phyloP scores from a whole-genome alignment of 1,139 yeast genomes.

The Lodderomyces beijingensis region DNA sequence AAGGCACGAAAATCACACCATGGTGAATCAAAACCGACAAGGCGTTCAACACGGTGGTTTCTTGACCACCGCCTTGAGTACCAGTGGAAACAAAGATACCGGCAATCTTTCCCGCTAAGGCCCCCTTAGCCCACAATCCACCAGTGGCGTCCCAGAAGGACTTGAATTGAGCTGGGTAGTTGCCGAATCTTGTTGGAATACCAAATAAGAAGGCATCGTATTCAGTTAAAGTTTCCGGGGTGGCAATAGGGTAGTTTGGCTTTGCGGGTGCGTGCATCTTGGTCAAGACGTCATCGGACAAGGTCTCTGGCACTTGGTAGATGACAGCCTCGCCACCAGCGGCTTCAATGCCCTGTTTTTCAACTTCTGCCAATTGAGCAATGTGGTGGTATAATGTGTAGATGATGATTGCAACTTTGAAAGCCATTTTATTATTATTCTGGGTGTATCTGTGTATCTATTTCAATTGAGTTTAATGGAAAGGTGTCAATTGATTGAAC shows the following conservation, averaged over 20 bases:
- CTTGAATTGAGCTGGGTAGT: constrained; percentile 42
- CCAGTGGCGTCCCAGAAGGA: constrained; percentile 46
- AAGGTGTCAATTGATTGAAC: no score
- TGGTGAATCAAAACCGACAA: constrained; percentile 43
- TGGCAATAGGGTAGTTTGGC: constrained; percentile 35
- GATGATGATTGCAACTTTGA: constrained; percentile 48
- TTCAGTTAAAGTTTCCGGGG: constrained; percentile 29
- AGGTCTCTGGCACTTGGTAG: constrained; percentile 48
- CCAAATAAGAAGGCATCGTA: constrained; percentile 51
- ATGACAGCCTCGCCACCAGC: constrained; percentile 36
- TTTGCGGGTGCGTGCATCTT: constrained; percentile 35
- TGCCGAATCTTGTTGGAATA: constrained; percentile 49
- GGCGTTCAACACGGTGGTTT: constrained; percentile 34
- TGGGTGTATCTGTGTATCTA: neutral
- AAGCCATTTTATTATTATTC: constrained; percentile 7
- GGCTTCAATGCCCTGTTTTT: constrained; percentile 39
- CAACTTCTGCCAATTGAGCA: constrained; percentile 41
- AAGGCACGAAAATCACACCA: constrained; percentile 48
- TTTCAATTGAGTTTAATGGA: no score
- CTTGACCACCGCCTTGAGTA: constrained; percentile 46
- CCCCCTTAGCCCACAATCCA: constrained; percentile 49
- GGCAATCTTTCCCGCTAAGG: constrained; percentile 44
- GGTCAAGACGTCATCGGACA: constrained; percentile 36
- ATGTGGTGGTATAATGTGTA: constrained; percentile 67
- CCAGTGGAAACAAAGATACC: constrained; percentile 46